Evolutionary conservation across 2,329 filamentous ascomycete genomes (phyloP).

Genomic region (Rugonectria rugulosa): DNA sequence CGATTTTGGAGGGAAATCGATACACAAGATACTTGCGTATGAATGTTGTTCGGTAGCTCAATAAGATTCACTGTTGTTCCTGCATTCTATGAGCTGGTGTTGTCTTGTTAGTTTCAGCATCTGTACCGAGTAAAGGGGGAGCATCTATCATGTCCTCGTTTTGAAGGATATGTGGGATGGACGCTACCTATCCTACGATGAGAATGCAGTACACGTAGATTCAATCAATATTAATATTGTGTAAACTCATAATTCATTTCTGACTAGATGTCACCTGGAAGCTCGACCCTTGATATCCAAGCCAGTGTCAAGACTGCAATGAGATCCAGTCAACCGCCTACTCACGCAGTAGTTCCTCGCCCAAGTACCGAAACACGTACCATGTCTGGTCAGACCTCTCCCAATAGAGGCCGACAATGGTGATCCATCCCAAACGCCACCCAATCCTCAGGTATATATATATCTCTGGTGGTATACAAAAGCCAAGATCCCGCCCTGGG

Average conservation of each 20-base stretch:
- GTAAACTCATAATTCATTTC: too few relatives aligned
- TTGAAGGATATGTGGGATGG: too few relatives aligned
- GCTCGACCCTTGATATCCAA: too few relatives aligned
- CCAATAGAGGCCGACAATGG: neutral
- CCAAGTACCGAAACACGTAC: neutral
- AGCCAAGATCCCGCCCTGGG: neutral
- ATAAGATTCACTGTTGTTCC: slow-evolving; percentile 20
- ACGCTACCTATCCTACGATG: too few relatives aligned
- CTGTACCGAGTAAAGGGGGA: neutral
- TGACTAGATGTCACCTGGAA: too few relatives aligned
- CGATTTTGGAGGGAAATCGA: neutral
- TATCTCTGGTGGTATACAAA: slow-evolving; percentile 16
- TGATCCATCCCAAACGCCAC: slow-evolving; percentile 7
- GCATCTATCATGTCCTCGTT: neutral
- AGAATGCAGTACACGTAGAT: too few relatives aligned
- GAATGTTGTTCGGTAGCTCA: slow-evolving; percentile 18
- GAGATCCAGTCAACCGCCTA: too few relatives aligned
- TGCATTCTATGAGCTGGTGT: neutral
- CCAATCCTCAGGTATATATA: slow-evolving; percentile 3
- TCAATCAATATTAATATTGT: too few relatives aligned
- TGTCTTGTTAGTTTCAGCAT: neutral
- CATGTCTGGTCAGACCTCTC: neutral
- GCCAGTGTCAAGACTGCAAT: too few relatives aligned
- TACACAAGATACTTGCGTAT: slow-evolving; percentile 8
- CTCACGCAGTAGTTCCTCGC: neutral